Percentiles rank a stretch among this genome's conserved stretches.
Evolutionary conservation across 768 basidiomycete genomes (phyloP).

Genomic region (Mycena vitilis): DNA sequence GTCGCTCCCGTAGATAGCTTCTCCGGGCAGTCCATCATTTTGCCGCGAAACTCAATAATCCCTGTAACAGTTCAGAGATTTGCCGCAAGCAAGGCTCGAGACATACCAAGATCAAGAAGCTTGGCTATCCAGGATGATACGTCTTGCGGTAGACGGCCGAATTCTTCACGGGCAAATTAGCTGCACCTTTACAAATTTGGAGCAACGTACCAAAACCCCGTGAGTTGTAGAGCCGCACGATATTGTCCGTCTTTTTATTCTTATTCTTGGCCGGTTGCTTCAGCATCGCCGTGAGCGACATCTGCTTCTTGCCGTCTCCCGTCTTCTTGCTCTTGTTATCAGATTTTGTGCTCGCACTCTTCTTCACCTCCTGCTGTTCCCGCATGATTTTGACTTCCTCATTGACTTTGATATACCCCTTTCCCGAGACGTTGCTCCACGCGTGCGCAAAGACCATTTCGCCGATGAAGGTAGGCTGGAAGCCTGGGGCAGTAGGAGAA

Average conservation of each 20-base stretch:
- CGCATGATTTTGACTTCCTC: conserved; percentile 71
- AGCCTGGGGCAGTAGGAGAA: conserved; percentile 35
- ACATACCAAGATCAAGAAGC: conserved; percentile 75
- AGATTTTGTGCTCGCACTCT: conserved; percentile 40
- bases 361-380: conserved; percentile 54
- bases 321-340: conserved; percentile 50
- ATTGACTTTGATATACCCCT: conserved; percentile 73
- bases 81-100: not conserved
- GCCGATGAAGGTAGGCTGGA: conserved; percentile 66
- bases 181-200: not conserved
- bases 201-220: conserved; percentile 70
- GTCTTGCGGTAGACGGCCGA: conserved; percentile 80
- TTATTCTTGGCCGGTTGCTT: conserved; percentile 66
- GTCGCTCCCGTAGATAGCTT: conserved; percentile 79
- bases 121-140: conserved; percentile 79
- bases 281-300: conserved; percentile 73
- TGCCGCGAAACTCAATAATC: conserved; percentile 74
- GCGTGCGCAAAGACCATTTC: conserved; percentile 78
- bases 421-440: conserved; percentile 83
- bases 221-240: conserved; percentile 74
- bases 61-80: conserved; percentile 48
- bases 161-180: conserved; percentile 58
- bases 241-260: conserved; percentile 69
- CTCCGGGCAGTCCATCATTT: conserved; percentile 83
- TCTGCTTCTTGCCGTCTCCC: conserved; percentile 67